Evolutionary conservation across 345 rosid species (phyloP), one percentile per base, ranked within the genome.

Genomic region (Rhodamnia rubescens): DNA sequence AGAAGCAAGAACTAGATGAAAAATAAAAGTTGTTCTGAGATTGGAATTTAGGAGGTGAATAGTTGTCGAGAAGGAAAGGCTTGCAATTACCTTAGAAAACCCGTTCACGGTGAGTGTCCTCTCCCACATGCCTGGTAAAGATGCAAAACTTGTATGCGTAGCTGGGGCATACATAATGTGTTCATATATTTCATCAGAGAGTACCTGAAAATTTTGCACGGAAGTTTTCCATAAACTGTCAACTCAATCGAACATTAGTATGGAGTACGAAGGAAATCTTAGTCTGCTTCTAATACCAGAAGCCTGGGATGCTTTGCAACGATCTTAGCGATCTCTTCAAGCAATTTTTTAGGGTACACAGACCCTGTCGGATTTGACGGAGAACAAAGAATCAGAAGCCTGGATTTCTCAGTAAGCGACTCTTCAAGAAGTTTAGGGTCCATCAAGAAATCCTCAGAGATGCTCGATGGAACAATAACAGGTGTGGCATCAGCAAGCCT

Each of bases 331-430:
- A 98, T 95, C 90, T 92, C 94, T 93, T 96, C 98, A 78, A 97
- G 99, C 92, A 96, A 86, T 85, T 90, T 88, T 92, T 92, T 95
- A 55, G 99, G 95, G 90, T 95, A 97, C 86, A 97, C 99, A n/a
- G 99, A 95, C 83, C 99, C 99, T 54, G 99, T 97, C 82, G 99
- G 99, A 87, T 98, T 96, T 11, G 99, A 96, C 80, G 99, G 99
- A 86, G 99, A 96, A 85, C 99, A 98, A 58, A 98, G 94, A 86
- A 98, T 91, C 74, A 98, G 83, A 88, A 98, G 87, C 86, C 99
- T 98, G 53, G 99, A 96, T 89, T 93, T 98, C 78, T 90, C 99
- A 29, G 90, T 96, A 82, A 98, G 83, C 56, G 89, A 91, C 54
- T 95, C 91, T 92, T 94, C 94, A 8, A 98, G 95, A 86, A 88